Conservation (phyloP, 2,329 filamentous ascomycete genomes). For the Aspergillus felis region DNA sequence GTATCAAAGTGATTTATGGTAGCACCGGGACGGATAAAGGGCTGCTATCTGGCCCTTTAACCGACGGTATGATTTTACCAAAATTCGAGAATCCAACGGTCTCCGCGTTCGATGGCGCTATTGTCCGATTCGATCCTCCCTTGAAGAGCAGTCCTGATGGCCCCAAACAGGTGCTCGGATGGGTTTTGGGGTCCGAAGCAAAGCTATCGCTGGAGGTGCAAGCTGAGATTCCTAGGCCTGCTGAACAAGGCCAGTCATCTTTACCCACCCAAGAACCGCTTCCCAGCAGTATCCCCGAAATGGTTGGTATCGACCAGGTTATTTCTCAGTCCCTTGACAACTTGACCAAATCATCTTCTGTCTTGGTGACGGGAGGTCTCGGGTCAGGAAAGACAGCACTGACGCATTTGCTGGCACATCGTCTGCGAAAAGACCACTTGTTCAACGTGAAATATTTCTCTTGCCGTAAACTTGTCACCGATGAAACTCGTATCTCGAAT, state of each 20-base stretch:
- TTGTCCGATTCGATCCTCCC: conserved; percentile 71
- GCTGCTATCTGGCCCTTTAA: conserved; percentile 77
- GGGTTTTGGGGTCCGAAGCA: conserved; percentile 74
- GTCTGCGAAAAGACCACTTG: conserved; percentile 66
- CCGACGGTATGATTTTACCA: conserved; percentile 78
- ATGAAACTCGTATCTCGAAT: conserved; percentile 82
- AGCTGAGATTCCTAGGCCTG: conserved; percentile 63
- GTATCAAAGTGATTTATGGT: conserved; percentile 68
- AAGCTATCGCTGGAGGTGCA: conserved; percentile 74
- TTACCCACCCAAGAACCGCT: conserved; percentile 54
- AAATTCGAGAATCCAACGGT: conserved; percentile 54
- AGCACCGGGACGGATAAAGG: conserved; percentile 54
- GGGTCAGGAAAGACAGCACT: conserved; percentile 87
- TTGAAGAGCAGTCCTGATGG: conserved; percentile 31
- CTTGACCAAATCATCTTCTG: conserved; percentile 79
- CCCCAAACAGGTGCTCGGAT: conserved; percentile 43
- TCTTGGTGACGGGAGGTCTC: conserved; percentile 81
- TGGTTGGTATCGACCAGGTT: conserved; percentile 82
- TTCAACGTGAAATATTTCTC: conserved; percentile 84
- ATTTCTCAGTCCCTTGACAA: conserved; percentile 70
- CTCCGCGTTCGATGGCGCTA: conserved; percentile 74
- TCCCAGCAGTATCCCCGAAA: conserved; percentile 49
- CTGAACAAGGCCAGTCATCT: conserved; percentile 41
- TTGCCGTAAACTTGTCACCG: conserved; percentile 80
- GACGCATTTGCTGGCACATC: conserved; percentile 69